phyloP scores from a whole-genome alignment of 352 stramenopile species.

The Pythium chondricola region DNA sequence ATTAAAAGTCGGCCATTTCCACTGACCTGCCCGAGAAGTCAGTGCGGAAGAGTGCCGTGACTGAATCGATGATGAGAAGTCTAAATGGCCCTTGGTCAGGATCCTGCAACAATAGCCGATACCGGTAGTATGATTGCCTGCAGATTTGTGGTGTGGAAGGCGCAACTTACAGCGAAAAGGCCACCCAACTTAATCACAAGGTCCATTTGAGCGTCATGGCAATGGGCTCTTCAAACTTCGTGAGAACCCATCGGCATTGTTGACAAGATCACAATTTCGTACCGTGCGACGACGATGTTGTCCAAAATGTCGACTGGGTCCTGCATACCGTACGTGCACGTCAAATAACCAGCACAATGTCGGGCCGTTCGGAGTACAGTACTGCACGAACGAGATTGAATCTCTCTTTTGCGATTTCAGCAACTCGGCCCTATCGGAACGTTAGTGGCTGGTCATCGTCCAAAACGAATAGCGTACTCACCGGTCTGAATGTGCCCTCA shows the following conservation, averaged over 20 bases:
- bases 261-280: not conserved
- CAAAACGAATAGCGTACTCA: constrained; percentile 22
- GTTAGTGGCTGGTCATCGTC: not conserved
- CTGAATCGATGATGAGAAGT: constrained; percentile 76
- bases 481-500: constrained; percentile 90
- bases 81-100: constrained; percentile 42
- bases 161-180: constrained; percentile 65
- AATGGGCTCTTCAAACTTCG: constrained; percentile 59
- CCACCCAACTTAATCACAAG: constrained; percentile 70
- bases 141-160: no score
- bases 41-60: constrained; percentile 77
- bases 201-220: constrained; percentile 85
- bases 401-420: constrained; percentile 77
- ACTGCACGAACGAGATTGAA: constrained; percentile 69
- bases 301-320: constrained; percentile 88
- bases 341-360: no score
- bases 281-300: constrained; percentile 91
- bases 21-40: constrained; percentile 57
- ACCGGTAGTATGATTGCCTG: no score
- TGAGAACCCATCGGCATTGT: constrained; percentile 1
- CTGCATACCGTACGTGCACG: constrained; percentile 14
- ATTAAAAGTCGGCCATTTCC: not conserved
- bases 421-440: constrained; percentile 47
- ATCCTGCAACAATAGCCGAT: constrained; percentile 19
- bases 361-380: no score